Evolutionary conservation across 768 basidiomycete genomes (phyloP).

Genomic region (Cubamyces lactineus): DNA sequence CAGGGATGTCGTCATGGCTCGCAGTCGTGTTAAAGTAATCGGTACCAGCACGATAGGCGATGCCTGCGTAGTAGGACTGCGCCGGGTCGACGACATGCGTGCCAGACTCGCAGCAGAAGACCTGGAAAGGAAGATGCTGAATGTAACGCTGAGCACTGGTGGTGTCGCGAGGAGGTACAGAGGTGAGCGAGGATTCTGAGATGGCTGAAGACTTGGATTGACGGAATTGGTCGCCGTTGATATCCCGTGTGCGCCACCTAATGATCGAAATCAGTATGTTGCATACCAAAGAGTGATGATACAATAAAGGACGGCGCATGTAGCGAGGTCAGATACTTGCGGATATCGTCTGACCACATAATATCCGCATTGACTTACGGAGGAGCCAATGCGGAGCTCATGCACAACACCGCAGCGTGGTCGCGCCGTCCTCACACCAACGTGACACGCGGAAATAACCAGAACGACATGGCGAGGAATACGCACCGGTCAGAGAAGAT

Average conservation of each 20-base stretch:
- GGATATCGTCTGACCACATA: too few relatives aligned
- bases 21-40: conserved; percentile 74
- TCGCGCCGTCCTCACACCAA: too few relatives aligned
- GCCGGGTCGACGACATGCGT: conserved; percentile 96
- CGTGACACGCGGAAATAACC: too few relatives aligned
- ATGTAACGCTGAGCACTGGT: conserved; percentile 82
- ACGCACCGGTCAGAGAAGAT: conserved; percentile 94
- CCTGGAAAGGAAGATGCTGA: conserved; percentile 95
- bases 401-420: too few relatives aligned
- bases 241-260: conserved; percentile 97
- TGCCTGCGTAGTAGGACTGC: conserved; percentile 93
- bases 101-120: conserved; percentile 98
- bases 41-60: conserved; percentile 80
- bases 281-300: neutral
- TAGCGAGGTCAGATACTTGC: too few relatives aligned
- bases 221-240: conserved; percentile 97
- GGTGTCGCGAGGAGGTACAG: conserved; percentile 90
- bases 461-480: too few relatives aligned
- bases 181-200: conserved; percentile 87
- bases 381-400: too few relatives aligned
- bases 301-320: neutral
- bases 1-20: conserved; percentile 56
- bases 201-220: conserved; percentile 95
- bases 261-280: neutral
- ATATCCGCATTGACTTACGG: too few relatives aligned